Evolutionary conservation across 1,284 basidiomycete genomes (phyloP).

Genomic region (Heliocybe sulcata): DNA sequence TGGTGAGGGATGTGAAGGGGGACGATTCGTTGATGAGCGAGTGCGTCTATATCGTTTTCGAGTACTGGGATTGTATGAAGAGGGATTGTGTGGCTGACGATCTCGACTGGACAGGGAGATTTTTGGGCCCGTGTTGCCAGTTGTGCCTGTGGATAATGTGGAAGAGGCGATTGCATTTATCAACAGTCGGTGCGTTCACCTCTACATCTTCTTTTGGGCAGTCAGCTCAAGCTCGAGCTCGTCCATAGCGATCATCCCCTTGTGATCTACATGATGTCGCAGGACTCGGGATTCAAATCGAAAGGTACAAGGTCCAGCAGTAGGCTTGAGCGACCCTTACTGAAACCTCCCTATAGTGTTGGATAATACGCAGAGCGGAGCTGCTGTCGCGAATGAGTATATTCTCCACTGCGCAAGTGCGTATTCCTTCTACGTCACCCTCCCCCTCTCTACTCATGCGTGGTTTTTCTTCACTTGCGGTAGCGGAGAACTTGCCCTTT

Average conservation of each 20-base stretch:
- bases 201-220: background rate
- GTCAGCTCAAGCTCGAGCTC: background rate
- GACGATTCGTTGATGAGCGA: conserved; percentile 75
- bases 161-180: conserved; percentile 71
- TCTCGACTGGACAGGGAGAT: conserved; percentile 27
- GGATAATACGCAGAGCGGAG: conserved; percentile 61
- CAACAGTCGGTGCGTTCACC: conserved; percentile 41
- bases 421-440: conserved; percentile 13
- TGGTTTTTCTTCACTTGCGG: background rate
- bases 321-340: background rate
- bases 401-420: conserved; percentile 47
- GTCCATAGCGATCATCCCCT: conserved; percentile 63
- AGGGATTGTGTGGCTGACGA: background rate
- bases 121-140: conserved; percentile 46
- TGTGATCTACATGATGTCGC: conserved; percentile 70
- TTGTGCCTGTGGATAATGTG: conserved; percentile 67
- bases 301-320: conserved; percentile 38
- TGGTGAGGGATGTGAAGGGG: conserved; percentile 52
- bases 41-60: conserved; percentile 30
- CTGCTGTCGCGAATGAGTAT: conserved; percentile 60
- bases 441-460: background rate
- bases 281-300: conserved; percentile 49
- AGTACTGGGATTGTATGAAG: background rate
- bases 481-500: conserved; percentile 63
- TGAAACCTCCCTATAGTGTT: conserved; percentile 36